Conservation (phyloP, 768 basidiomycete genomes). For the Auricularia heimuer region DNA sequence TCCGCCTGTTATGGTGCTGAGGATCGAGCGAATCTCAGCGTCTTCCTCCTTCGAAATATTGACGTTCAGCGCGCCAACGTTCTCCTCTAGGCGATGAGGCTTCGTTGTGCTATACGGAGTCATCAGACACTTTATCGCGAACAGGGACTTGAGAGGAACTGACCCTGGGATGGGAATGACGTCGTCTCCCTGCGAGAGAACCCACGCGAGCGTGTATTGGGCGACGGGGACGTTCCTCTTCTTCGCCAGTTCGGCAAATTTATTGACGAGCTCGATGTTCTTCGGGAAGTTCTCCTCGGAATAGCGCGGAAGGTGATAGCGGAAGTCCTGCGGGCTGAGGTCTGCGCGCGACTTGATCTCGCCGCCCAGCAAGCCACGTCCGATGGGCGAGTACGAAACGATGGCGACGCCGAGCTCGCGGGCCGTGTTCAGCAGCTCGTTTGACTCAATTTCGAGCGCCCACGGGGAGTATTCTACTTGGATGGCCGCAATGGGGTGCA, state of each 20-base stretch:
- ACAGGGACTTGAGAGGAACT: not conserved
- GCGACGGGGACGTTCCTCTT: constrained; percentile 10
- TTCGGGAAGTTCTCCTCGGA: constrained; percentile 10
- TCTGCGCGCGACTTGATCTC: constrained; percentile 24
- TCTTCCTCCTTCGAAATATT: constrained; percentile 29
- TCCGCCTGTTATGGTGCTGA: not conserved
- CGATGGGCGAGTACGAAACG: constrained; percentile 44
- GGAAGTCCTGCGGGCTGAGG: constrained; percentile 6
- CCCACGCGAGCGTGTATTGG: constrained; percentile 16
- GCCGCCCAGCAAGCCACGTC: constrained; percentile 43
- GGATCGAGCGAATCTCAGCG: constrained; percentile 24
- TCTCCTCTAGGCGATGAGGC: constrained; percentile 28
- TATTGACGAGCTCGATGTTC: constrained; percentile 12
- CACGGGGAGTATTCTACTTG: constrained; percentile 46
- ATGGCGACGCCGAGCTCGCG: constrained; percentile 41
- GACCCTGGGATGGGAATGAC: constrained; percentile 18
- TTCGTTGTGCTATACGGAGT: not conserved
- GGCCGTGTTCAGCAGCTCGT: constrained; percentile 32
- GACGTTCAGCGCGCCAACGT: constrained; percentile 27
- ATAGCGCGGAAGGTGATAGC: constrained; percentile 5
- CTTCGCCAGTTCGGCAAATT: constrained; percentile 12
- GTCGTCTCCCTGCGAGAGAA: constrained; percentile 13
- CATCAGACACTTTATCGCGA: not conserved
- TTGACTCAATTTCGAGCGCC: constrained; percentile 37
- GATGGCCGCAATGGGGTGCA: constrained; percentile 41